Evolutionary conservation across 768 basidiomycete genomes (phyloP).

Genomic region (Suillus subluteus): DNA sequence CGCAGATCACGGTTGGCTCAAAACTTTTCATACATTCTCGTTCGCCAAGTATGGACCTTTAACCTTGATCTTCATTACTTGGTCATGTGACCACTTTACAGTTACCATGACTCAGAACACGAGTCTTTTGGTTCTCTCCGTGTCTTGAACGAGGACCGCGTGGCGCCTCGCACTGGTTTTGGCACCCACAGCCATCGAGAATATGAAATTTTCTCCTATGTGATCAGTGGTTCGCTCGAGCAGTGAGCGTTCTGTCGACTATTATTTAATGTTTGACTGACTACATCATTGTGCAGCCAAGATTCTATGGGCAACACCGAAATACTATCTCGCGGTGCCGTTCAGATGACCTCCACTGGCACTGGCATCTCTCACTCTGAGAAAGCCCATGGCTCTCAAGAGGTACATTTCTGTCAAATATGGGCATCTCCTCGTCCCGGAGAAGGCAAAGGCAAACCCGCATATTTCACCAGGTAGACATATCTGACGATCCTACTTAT

Average conservation of each 20-base stretch:
- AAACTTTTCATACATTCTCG: constrained; percentile 85
- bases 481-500: background rate
- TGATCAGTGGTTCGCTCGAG: constrained; percentile 77
- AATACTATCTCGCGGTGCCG: constrained; percentile 82
- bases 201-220: constrained; percentile 92
- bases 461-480: constrained; percentile 78
- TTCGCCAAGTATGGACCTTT: constrained; percentile 59
- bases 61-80: constrained; percentile 24
- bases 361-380: constrained; percentile 90
- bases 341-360: constrained; percentile 92
- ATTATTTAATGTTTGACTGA: background rate
- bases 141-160: constrained; percentile 94
- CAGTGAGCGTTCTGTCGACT: constrained; percentile 54
- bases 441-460: constrained; percentile 46
- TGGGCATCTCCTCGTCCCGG: constrained; percentile 57
- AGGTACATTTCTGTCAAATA: constrained; percentile 69
- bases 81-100: constrained; percentile 22
- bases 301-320: constrained; percentile 94
- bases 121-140: constrained; percentile 74
- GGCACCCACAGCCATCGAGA: constrained; percentile 83
- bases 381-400: constrained; percentile 51
- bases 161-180: constrained; percentile 76
- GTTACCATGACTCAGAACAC: constrained; percentile 64
- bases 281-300: constrained; percentile 49
- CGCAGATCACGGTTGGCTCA: constrained; percentile 85